These are phyloP conservation scores for Aspergillus arachidicola DNA, from an alignment of 2,329 filamentous ascomycete genomes.

Conservation along the genomic window DNA sequence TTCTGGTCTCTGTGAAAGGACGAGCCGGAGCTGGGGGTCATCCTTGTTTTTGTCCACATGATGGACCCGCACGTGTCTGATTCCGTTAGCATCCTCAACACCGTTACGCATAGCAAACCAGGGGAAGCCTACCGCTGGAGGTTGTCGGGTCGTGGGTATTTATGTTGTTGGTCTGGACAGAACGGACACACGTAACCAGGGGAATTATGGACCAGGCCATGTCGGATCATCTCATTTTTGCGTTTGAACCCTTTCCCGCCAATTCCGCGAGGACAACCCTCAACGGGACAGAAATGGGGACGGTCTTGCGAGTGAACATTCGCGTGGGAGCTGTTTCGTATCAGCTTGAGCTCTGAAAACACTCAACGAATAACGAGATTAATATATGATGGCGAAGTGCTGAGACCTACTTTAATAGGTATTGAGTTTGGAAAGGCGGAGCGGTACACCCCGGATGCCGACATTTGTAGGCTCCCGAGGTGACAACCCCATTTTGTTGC, in stretches of 20 bases:
- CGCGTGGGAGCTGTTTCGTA: conserved; percentile 46
- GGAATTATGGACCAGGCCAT: conserved; percentile 87
- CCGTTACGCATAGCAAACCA: neutral
- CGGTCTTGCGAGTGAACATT: conserved; percentile 66
- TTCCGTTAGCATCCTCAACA: conserved; percentile 6
- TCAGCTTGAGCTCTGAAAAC: conserved; percentile 9
- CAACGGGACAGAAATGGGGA: conserved; percentile 66
- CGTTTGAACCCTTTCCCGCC: conserved; percentile 70
- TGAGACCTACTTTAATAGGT: conserved; percentile 62
- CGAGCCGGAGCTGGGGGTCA: conserved; percentile 76
- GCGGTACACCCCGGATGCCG: conserved; percentile 60
- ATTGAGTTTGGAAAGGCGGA: conserved; percentile 65
- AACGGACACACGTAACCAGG: conserved; percentile 97
- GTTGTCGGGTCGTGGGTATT: conserved; percentile 93
- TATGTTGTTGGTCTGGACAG: conserved; percentile 89
- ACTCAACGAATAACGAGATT: neutral
- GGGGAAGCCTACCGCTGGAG: conserved; percentile 72
- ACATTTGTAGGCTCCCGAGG: conserved; percentile 52
- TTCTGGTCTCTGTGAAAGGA: conserved; percentile 82
- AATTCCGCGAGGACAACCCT: conserved; percentile 59
- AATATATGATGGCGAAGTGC: neutral
- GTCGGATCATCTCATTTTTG: conserved; percentile 72
- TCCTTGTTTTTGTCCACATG: conserved; percentile 89
- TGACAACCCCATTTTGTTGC: conserved; percentile 28
- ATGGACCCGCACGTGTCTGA: conserved; percentile 87